Evolutionary conservation across 306 rosid genomes (phyloP), one percentile per base, ranked within the genome.

Genomic region (Prunus padus): DNA sequence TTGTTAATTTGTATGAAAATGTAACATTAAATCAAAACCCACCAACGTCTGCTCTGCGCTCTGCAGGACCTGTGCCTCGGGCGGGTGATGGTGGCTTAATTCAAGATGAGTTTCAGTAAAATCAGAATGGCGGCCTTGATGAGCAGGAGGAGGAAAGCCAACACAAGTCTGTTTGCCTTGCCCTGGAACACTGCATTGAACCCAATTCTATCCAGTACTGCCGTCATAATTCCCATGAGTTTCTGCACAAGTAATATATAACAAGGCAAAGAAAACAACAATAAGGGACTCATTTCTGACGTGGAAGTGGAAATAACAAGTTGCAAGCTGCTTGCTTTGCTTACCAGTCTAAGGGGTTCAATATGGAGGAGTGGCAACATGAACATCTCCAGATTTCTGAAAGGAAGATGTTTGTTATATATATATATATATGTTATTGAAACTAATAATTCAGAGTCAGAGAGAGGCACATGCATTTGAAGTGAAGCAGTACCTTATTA

Each of bases 331-430:
- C 40, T 33, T 33, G 4, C n/a, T 16, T 51, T 57, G 47, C 84
- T 1, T 81, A 91, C 93, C 91, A 84, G 51, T 83, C 74, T 74
- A 3, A 80, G 69, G 71, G 96, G 92, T 81, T 77, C 79, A 55
- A 84, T 37, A 57, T 80, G 71, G 33, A 86, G 85, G 11, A 85
- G 73, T 49, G 93, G 92, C 65, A 80, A 89, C 80, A 88, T 76
- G 57, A 93, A 78, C 87, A 81, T 87, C 79, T 87, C 92, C n/a
- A 80, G 75, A 65, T 88, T 86, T 79, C 93, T 93, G 88, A 65
- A 28, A 8, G 28, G 6, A 11, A 68, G 20, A 10, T 23, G 60
- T 19, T 45, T 16, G 1, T 4, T 50, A 14, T 13, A 60, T 26
- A 9, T 50, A 14, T 13, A 60, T 26, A 9, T 26, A 4, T 13